Evolutionary conservation across 23 red algal genomes (phyloP).

Genomic region (Gracilaria caudata): DNA sequence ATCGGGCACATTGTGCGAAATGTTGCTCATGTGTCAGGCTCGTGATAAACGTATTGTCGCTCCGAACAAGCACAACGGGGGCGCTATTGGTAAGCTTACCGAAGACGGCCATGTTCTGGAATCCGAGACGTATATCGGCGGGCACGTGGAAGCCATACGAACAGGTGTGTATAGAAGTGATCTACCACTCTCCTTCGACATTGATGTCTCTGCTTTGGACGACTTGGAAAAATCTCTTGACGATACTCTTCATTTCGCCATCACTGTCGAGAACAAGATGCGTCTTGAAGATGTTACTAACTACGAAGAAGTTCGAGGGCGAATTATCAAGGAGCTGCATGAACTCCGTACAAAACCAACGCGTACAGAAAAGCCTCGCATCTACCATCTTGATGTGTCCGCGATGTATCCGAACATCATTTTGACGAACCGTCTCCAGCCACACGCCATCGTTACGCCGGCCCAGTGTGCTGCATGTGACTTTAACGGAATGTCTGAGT

Average conservation of each 20-base stretch:
- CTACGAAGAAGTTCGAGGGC: conserved; percentile 74
- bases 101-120: conserved; percentile 89
- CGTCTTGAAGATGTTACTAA: conserved; percentile 75
- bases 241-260: conserved; percentile 72
- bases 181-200: conserved; percentile 69
- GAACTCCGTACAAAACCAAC: conserved; percentile 46
- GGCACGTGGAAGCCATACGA: conserved; percentile 97
- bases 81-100: conserved; percentile 57
- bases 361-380: conserved; percentile 76
- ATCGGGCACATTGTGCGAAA: conserved; percentile 97
- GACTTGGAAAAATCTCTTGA: conserved; percentile 75
- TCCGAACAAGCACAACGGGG: conserved; percentile 86
- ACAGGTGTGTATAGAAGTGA: conserved; percentile 96
- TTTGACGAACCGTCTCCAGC: conserved; percentile 96
- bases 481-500: conserved; percentile 90
- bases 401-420: conserved; percentile 99
- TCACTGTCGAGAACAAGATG: conserved; percentile 68
- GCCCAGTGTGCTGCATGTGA: conserved; percentile 91
- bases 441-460: conserved; percentile 88
- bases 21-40: conserved; percentile 93
- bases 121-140: conserved; percentile 98
- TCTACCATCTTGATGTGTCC: conserved; percentile 97
- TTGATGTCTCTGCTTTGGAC: conserved; percentile 72
- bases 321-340: conserved; percentile 57
- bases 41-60: conserved; percentile 78